Percentiles rank a stretch among this genome's conserved stretches.
These are phyloP conservation scores for Spirogloea muscicola DNA, from an alignment of 139 green algal genomes.

Conservation along the genomic window DNA sequence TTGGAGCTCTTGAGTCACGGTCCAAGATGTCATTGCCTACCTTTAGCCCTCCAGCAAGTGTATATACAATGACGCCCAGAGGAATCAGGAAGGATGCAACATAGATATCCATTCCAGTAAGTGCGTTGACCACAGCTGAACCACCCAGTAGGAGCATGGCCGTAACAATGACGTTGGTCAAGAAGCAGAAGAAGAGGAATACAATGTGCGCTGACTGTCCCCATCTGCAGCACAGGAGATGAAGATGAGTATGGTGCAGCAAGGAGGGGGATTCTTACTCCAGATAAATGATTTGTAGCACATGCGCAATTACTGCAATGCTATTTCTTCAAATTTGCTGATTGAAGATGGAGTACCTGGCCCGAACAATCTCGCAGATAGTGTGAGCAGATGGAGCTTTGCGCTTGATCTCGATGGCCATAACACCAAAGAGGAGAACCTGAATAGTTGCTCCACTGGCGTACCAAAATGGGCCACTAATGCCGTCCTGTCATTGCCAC, in stretches of 20 bases:
- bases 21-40: conserved; percentile 80
- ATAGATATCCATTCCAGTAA: conserved; percentile 71
- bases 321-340: no score
- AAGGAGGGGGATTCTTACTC: no score
- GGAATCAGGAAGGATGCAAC: conserved; percentile 53
- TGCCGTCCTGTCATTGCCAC: conserved; percentile 49
- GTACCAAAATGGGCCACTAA: conserved; percentile 80
- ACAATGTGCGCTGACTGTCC: conserved; percentile 71
- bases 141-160: conserved; percentile 81
- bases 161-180: conserved; percentile 87
- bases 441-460: conserved; percentile 85
- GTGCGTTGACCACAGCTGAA: conserved; percentile 77
- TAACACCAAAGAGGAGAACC: conserved; percentile 86
- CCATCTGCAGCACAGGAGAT: conserved; percentile 14
- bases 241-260: not conserved
- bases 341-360: no score
- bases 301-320: not conserved
- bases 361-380: conserved; percentile 81
- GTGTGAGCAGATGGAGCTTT: conserved; percentile 88
- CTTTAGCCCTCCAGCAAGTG: conserved; percentile 77
- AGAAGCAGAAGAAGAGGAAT: conserved; percentile 78
- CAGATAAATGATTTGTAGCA: no score
- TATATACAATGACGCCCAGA: conserved; percentile 83
- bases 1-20: no score
- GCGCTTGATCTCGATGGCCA: conserved; percentile 94